Percentiles rank a stretch among this genome's conserved stretches.
Evolutionary conservation across 176 grass and related monocot species (phyloP).

Genomic region (Otatea glauca): DNA sequence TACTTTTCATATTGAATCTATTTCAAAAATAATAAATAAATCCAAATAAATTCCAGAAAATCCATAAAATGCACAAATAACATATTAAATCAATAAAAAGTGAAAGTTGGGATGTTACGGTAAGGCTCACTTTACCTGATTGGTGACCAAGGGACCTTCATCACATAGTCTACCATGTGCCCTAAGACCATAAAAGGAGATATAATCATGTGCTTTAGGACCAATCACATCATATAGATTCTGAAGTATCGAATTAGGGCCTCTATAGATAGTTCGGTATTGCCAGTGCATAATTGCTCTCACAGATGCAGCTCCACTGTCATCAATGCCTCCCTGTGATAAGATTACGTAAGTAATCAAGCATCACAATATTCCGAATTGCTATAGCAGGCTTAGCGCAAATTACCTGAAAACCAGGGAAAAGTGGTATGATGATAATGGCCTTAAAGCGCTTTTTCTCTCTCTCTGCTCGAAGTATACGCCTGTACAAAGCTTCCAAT

Average conservation of each 20-base stretch:
- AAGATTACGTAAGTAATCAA: slow-evolving; percentile 35
- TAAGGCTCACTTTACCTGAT: slow-evolving; percentile 62
- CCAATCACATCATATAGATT: slow-evolving; percentile 87
- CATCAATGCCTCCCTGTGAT: slow-evolving; percentile 95
- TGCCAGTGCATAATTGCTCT: slow-evolving; percentile 99
- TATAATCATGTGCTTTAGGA: slow-evolving; percentile 88
- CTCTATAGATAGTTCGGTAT: slow-evolving; percentile 95
- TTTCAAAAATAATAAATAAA: too few relatives aligned
- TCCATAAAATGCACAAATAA: too few relatives aligned
- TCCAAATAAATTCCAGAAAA: too few relatives aligned
- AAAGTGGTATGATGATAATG: slow-evolving; percentile 90
- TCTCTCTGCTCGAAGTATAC: slow-evolving; percentile 85
- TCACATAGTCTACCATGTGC: slow-evolving; percentile 76
- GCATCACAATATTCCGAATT: slow-evolving; percentile 21
- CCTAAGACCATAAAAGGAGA: slow-evolving; percentile 97
- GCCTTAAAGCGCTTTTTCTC: slow-evolving; percentile 83
- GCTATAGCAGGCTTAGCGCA: neutral
- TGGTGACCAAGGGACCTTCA: slow-evolving; percentile 83
- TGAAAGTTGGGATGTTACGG: too few relatives aligned
- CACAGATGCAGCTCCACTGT: slow-evolving; percentile 92
- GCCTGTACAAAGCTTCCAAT: slow-evolving; percentile 81
- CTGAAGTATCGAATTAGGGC: slow-evolving; percentile 92
- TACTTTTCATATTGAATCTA: too few relatives aligned
- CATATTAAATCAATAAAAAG: too few relatives aligned
- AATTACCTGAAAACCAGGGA: slow-evolving; percentile 94